A percentile compares a stretch with the other conserved stretches of the same genome.
Evolutionary conservation across 805 yeast genomes (phyloP).

Genomic region (Alloascoidea africana): DNA sequence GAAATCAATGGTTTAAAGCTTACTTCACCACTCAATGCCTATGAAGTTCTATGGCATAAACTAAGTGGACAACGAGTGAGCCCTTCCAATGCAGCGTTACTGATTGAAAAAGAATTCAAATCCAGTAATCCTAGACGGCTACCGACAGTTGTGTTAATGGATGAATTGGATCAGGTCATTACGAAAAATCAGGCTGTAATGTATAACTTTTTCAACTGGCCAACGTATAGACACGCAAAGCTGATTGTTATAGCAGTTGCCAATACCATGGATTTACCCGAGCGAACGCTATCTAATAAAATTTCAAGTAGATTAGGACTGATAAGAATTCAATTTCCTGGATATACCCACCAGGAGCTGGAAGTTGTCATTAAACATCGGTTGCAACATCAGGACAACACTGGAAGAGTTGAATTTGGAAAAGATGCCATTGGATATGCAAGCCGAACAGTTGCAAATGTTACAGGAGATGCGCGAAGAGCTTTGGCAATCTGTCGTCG

Average conservation of each 20-base stretch:
- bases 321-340: conserved; percentile 74
- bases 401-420: conserved; percentile 21
- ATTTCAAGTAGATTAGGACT: conserved; percentile 85
- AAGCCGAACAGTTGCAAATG: conserved; percentile 86
- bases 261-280: conserved; percentile 95
- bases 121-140: conserved; percentile 13
- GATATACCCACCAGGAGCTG: conserved; percentile 72
- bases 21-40: conserved; percentile 64
- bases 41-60: conserved; percentile 70
- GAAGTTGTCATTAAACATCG: conserved; percentile 61
- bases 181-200: conserved; percentile 71
- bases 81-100: conserved; percentile 46
- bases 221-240: conserved; percentile 65
- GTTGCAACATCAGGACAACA: conserved; percentile 33
- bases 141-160: conserved; percentile 71
- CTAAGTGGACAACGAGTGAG: conserved; percentile 45
- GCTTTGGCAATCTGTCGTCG: conserved; percentile 79
- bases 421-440: conserved; percentile 84
- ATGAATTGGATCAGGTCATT: conserved; percentile 87
- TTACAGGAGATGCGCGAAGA: conserved; percentile 93
- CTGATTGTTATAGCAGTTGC: conserved; percentile 87
- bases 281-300: conserved; percentile 72
- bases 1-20: conserved; percentile 90
- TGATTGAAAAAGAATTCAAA: conserved; percentile 58
- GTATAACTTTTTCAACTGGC: conserved; percentile 98